Evolutionary conservation across 73 alveolate genomes (phyloP).

Genomic region (Paraurostyla sp.): DNA sequence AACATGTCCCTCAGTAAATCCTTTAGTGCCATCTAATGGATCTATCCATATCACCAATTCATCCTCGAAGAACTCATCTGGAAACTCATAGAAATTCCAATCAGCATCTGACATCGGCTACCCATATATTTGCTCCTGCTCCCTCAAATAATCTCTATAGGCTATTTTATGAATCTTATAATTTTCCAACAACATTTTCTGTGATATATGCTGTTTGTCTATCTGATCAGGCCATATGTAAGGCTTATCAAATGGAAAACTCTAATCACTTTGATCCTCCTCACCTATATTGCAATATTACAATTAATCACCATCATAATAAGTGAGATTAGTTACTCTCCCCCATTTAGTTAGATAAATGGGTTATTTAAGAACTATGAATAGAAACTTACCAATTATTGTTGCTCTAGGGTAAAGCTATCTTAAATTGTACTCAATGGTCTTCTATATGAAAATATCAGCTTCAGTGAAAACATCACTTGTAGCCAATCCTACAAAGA

Average conservation of each 20-base stretch:
- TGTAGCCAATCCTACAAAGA: neutral
- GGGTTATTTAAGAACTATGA: too few species aligned
- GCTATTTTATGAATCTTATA: constrained; percentile 12
- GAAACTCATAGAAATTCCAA: constrained; percentile 58
- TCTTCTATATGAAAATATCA: constrained; percentile 19
- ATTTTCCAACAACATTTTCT: constrained; percentile 50
- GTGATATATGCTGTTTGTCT: constrained; percentile 36
- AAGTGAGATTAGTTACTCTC: too few species aligned
- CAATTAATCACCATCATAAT: too few species aligned
- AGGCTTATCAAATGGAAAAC: constrained; percentile 26
- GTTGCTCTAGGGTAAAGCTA: constrained; percentile 56
- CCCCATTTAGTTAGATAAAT: too few species aligned
- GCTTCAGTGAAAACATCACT: constrained; percentile 58
- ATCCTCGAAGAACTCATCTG: constrained; percentile 65
- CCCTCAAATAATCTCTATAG: constrained; percentile 44
- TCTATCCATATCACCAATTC: constrained; percentile 92
- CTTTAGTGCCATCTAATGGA: constrained; percentile 94
- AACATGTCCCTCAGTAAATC: constrained; percentile 85
- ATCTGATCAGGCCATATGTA: constrained; percentile 43
- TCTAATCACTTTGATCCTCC: constrained; percentile 26
- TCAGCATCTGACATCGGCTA: constrained; percentile 28
- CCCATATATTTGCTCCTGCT: constrained; percentile 30
- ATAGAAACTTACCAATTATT: constrained; percentile 39
- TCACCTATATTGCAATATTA: too few species aligned
- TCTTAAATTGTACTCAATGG: constrained; percentile 41